These are phyloP conservation scores for Ophiostoma quercus DNA, from an alignment of 2,329 filamentous ascomycete species.

Conservation along the genomic window DNA sequence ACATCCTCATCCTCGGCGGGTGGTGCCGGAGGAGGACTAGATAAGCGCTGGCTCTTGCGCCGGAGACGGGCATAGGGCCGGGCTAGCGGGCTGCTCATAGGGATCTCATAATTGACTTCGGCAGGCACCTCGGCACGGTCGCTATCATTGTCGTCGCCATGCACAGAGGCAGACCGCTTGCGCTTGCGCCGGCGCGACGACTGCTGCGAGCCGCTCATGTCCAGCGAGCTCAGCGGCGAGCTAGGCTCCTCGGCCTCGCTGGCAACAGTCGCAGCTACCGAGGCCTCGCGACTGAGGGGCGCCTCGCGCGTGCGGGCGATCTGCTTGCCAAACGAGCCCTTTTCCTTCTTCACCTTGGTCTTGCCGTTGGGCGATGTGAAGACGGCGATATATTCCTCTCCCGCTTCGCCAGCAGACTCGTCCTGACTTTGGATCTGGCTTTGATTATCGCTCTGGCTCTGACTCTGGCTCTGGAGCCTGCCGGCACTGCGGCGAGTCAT, in stretches of 20 bases:
- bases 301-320: not conserved
- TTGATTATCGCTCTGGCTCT: constrained; percentile 17
- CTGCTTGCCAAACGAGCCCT: not conserved
- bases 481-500: constrained; percentile 26
- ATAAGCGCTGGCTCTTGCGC: not conserved
- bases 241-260: constrained; percentile 19
- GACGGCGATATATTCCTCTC: constrained; percentile 33
- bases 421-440: not conserved
- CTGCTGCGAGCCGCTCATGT: not conserved
- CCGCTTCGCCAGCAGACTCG: constrained; percentile 28
- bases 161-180: constrained; percentile 25
- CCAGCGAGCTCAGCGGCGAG: constrained; percentile 21
- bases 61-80: constrained; percentile 2
- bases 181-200: constrained; percentile 23
- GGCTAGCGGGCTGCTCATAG: constrained; percentile 7
- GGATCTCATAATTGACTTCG: not conserved
- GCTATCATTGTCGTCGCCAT: too few species aligned
- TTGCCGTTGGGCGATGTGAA: constrained; percentile 18
- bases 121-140: not conserved
- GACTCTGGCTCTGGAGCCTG: constrained; percentile 3
- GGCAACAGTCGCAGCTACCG: constrained; percentile 20
- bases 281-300: constrained; percentile 2
- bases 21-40: not conserved
- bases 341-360: constrained; percentile 20
- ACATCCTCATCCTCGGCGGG: not conserved